These are phyloP conservation scores for Erodium chrysanthum DNA, from an alignment of 441 rosid genomes.

Conservation along the genomic window DNA sequence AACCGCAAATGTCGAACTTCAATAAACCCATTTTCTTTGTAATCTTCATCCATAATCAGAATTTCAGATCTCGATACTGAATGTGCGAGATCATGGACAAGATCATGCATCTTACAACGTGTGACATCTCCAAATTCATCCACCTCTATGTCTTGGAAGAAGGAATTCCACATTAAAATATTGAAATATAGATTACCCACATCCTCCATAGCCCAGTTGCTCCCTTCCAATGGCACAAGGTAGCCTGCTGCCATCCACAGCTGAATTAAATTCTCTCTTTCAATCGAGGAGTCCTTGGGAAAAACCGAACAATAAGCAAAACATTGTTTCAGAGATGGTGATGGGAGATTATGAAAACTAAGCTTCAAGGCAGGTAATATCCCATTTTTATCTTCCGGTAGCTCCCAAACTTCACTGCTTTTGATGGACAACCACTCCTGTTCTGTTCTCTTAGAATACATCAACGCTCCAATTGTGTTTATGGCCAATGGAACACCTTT, in stretches of 20 bases:
- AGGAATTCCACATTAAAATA: neutral
- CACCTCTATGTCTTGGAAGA: conserved; percentile 13
- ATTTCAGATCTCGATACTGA: neutral
- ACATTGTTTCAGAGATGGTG: conserved; percentile 13
- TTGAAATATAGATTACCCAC: conserved; percentile 6
- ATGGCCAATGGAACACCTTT: conserved; percentile 19
- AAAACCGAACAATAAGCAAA: conserved; percentile 17
- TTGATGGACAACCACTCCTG: conserved; percentile 13
- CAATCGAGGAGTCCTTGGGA: conserved; percentile 9
- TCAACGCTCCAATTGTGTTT: conserved; percentile 8
- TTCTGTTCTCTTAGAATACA: neutral
- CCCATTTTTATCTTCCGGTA: neutral
- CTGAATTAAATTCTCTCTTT: conserved; percentile 5
- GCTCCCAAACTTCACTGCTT: neutral
- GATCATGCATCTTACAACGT: conserved; percentile 15
- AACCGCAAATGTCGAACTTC: conserved; percentile 1
- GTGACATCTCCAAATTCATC: neutral
- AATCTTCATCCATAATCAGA: neutral
- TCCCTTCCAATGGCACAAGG: neutral
- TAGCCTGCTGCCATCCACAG: conserved; percentile 19
- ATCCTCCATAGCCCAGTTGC: conserved; percentile 1
- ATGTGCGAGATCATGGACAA: conserved; percentile 11
- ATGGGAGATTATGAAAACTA: conserved; percentile 13
- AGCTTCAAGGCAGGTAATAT: neutral
- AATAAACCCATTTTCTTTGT: neutral